Percentiles rank a stretch among this genome's conserved stretches.
phyloP scores from a whole-genome alignment of 495 filamentous ascomycete genomes.

The Rostrohypoxylon terebratum region DNA sequence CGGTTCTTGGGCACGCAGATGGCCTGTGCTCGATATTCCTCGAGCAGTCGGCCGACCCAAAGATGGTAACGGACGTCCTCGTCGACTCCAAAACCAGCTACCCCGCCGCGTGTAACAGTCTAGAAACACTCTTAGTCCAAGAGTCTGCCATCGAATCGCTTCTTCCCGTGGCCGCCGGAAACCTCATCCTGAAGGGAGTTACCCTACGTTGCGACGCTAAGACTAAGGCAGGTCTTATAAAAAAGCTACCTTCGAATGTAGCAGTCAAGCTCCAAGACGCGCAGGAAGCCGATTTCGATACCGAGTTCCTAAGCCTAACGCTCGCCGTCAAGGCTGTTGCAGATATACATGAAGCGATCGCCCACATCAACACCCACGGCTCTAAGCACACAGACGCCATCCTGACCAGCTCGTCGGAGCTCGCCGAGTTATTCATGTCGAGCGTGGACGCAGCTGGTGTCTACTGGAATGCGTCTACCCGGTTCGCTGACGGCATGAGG shows the following conservation, averaged over 20 bases:
- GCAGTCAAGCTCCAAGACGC: slow-evolving; percentile 68
- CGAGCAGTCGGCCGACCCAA: slow-evolving; percentile 77
- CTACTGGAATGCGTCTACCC: slow-evolving; percentile 95
- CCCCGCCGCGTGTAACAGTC: slow-evolving; percentile 93
- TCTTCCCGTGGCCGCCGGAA: slow-evolving; percentile 77
- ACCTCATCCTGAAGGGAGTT: slow-evolving; percentile 80
- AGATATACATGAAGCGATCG: slow-evolving; percentile 74
- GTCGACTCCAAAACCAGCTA: slow-evolving; percentile 94
- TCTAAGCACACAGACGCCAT: slow-evolving; percentile 97
- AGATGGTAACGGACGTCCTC: slow-evolving; percentile 79
- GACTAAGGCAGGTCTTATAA: slow-evolving; percentile 70
- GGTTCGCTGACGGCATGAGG: slow-evolving; percentile 95
- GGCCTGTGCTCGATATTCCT: slow-evolving; percentile 93
- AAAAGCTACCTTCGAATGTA: slow-evolving; percentile 51
- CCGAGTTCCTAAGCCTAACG: slow-evolving; percentile 88
- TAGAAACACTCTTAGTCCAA: slow-evolving; percentile 91
- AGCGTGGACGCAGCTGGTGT: slow-evolving; percentile 90
- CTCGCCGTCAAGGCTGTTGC: slow-evolving; percentile 86
- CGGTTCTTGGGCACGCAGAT: slow-evolving; percentile 96
- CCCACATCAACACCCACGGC: slow-evolving; percentile 90
- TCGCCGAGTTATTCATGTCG: slow-evolving; percentile 83
- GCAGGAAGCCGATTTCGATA: slow-evolving; percentile 77
- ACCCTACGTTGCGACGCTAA: slow-evolving; percentile 82
- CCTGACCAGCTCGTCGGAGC: slow-evolving; percentile 71
- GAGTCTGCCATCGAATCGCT: slow-evolving; percentile 72